Base-by-base conservation (phyloP, 441 rosid species). In the Erodium texanum region DNA sequence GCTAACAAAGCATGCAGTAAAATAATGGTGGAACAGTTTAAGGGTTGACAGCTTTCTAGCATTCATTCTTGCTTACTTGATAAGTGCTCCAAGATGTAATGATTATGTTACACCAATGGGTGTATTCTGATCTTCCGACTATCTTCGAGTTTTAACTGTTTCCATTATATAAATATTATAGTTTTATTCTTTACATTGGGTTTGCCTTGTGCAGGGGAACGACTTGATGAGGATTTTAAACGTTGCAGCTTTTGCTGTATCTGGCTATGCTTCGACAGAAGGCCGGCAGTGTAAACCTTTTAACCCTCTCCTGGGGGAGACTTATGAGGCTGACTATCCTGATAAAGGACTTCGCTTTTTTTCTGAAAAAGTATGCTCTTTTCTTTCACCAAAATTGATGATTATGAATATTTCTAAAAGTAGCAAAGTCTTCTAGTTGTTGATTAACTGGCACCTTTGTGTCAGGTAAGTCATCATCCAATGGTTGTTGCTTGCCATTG, bases 231-330 rank as follows among this genome's bases (percentile, higher is more conserved):
- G 96, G 75, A 82, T 87, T 68, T 87, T 91, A 65, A 86, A 89
- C 67, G 95, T 91, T 43, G 97, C 97, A 73, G 97, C 97, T 70
- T 91, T 91, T 81, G 97, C 97, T 78, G 84, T 86, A 66, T 91
- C 97, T 52, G 97, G 96, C 67, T 91, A 91, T 82, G 89, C 93
- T 76, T 89, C 97, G 66, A 89, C 96, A 23, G 91, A 91, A 77
- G 97, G 97, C 76, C 84, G 96, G 78, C 80, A 76, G 24, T 91
- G 97, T 80, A 91, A 91, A 78, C 95, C 97, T 24, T 91, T 91
- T 72, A 89, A 91, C 84, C 97, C 97, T 38, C 78, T 91, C 67
- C 77, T 91, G 69, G 97, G 97, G 74, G 96, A 91, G 81, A 91
- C 97, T 14, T 91, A 83, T 27, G 97, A 91, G 77, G 97, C 97